A percentile compares a stretch with the other conserved stretches of the same genome.
These are phyloP conservation scores for Picochlorum sp. DNA, from an alignment of 139 green algal genomes.

Conservation along the genomic window DNA sequence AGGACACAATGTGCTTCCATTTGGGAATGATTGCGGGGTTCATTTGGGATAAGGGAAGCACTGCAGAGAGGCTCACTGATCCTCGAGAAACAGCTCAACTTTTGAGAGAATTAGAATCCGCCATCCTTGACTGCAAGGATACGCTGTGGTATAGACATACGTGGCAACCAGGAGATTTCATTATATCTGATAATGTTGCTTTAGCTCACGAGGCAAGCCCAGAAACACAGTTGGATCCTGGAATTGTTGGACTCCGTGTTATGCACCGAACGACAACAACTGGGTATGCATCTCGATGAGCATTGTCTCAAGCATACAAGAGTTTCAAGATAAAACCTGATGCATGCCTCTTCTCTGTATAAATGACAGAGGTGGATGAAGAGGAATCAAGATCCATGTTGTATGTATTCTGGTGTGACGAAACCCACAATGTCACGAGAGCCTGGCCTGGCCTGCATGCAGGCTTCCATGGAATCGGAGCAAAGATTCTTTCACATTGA, in stretches of 20 bases:
- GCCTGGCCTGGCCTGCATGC: too few relatives aligned
- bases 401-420: too few relatives aligned
- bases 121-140: background rate
- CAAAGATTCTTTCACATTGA: too few relatives aligned
- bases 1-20: conserved; percentile 41
- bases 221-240: conserved; percentile 31
- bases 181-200: conserved; percentile 44
- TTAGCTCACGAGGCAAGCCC: conserved; percentile 35
- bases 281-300: conserved; percentile 10
- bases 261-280: conserved; percentile 43
- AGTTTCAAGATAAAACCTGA: conserved; percentile 3
- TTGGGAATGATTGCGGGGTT: conserved; percentile 33
- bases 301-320: conserved; percentile 1
- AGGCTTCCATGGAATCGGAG: too few relatives aligned
- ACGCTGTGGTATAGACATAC: conserved; percentile 12
- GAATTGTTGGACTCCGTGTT: conserved; percentile 31
- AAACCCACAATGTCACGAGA: too few relatives aligned
- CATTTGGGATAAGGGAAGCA: conserved; percentile 29
- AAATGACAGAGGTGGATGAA: background rate
- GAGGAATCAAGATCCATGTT: background rate
- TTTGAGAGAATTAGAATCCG: conserved; percentile 28
- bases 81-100: conserved; percentile 23
- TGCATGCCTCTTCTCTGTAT: background rate
- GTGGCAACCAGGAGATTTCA: conserved; percentile 42
- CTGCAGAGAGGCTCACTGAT: conserved; percentile 9